Evolutionary conservation across 2,329 filamentous ascomycete genomes (phyloP).

Genomic region (Aureobasidium sp.): DNA sequence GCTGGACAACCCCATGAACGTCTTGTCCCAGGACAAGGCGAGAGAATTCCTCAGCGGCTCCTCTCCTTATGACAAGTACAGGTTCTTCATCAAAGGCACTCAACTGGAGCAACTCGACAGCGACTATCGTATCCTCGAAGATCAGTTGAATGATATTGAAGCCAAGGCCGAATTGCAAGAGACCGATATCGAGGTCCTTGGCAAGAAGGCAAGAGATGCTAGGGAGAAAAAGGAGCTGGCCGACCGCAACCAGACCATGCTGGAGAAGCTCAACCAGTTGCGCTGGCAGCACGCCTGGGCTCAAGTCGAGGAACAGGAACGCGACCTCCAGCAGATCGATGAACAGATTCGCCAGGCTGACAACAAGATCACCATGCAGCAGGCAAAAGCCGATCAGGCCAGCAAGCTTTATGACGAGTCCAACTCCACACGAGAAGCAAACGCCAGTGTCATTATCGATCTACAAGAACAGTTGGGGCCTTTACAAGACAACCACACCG

Average conservation of each 20-base stretch:
- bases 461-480: conserved; percentile 30
- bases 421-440: conserved; percentile 29
- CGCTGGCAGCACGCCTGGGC: conserved; percentile 70
- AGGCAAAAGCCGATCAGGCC: conserved; percentile 36
- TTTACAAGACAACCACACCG: conserved; percentile 38
- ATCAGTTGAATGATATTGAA: conserved; percentile 65
- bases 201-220: conserved; percentile 51
- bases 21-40: conserved; percentile 90
- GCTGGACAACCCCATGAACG: conserved; percentile 93
- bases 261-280: conserved; percentile 50
- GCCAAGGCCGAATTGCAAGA: conserved; percentile 52
- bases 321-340: conserved; percentile 21
- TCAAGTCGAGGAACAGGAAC: conserved; percentile 71
- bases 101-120: conserved; percentile 86
- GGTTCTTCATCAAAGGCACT: conserved; percentile 90
- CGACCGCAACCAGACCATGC: conserved; percentile 57
- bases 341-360: conserved; percentile 26
- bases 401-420: conserved; percentile 35
- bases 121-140: conserved; percentile 78
- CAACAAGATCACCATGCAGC: conserved; percentile 40
- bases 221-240: conserved; percentile 56
- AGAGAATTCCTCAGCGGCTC: conserved; percentile 86
- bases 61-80: conserved; percentile 78
- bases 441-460: conserved; percentile 27
- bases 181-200: conserved; percentile 54